These are phyloP conservation scores for Boletus coccyginus DNA, from an alignment of 768 basidiomycete species.

Conservation along the genomic window DNA sequence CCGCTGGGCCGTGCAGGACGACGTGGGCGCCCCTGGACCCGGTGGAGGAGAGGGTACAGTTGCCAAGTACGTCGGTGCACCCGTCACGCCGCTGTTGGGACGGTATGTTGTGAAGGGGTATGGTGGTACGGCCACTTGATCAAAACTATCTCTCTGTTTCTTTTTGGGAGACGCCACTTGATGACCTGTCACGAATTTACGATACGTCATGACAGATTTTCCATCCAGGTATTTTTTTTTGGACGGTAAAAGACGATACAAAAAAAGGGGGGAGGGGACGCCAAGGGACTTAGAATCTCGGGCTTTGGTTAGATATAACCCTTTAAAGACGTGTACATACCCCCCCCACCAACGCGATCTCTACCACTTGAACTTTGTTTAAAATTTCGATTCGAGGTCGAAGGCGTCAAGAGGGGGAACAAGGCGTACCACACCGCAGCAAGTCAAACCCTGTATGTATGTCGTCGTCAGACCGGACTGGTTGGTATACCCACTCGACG, in stretches of 20 bases:
- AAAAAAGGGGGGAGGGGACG: not conserved
- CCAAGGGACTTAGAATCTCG: too few species aligned
- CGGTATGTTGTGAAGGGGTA: slow-evolving; percentile 7
- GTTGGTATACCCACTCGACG: too few species aligned
- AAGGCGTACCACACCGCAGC: too few species aligned
- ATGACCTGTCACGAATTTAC: not conserved
- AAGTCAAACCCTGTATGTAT: too few species aligned
- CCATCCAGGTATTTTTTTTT: not conserved
- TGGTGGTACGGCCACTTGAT: slow-evolving; percentile 17
- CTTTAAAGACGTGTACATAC: too few species aligned
- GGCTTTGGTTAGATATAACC: not conserved
- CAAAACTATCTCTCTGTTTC: not conserved
- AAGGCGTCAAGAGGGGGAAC: too few species aligned
- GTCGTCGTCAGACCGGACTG: too few species aligned
- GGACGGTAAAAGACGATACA: not conserved
- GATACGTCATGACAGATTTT: not conserved
- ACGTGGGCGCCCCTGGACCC: not conserved
- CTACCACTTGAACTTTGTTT: too few species aligned
- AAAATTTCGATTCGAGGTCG: too few species aligned
- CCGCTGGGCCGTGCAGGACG: slow-evolving; percentile 26
- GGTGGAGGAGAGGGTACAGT: not conserved
- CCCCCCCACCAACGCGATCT: too few species aligned
- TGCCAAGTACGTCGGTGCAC: not conserved
- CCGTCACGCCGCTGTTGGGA: slow-evolving; percentile 17
- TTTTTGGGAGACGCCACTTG: not conserved